Conservation (phyloP, 2,329 filamentous ascomycete genomes). For the Diaporthe capsici region DNA sequence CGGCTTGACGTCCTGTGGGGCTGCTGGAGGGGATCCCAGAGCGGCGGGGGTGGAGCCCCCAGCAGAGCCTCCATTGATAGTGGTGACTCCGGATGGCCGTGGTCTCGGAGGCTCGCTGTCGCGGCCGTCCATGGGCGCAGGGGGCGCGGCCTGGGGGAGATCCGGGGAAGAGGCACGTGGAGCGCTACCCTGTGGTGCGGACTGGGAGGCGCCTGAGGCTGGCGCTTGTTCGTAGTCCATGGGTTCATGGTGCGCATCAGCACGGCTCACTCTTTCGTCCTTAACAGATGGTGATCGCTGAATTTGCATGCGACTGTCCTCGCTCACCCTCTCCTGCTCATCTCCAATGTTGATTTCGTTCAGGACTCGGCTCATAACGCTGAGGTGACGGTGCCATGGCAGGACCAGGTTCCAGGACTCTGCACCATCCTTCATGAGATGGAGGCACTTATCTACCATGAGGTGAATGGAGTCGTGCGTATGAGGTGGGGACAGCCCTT, state of each 20-base stretch:
- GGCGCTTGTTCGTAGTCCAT: slow-evolving; percentile 70
- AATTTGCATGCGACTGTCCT: slow-evolving; percentile 51
- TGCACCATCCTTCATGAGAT: slow-evolving; percentile 70
- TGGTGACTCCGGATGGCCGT: slow-evolving; percentile 68
- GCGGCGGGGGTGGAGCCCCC: slow-evolving; percentile 63
- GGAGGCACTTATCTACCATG: slow-evolving; percentile 71
- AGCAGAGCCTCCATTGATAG: slow-evolving; percentile 70
- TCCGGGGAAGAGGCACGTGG: slow-evolving; percentile 47
- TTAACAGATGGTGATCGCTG: slow-evolving; percentile 60
- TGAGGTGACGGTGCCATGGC: slow-evolving; percentile 72
- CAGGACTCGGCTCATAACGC: slow-evolving; percentile 73
- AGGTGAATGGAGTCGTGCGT: slow-evolving; percentile 69
- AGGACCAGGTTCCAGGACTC: slow-evolving; percentile 72
- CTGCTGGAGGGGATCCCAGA: slow-evolving; percentile 55
- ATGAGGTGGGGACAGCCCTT: slow-evolving; percentile 69
- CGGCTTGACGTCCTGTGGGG: slow-evolving; percentile 40
- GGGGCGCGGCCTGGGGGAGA: slow-evolving; percentile 32
- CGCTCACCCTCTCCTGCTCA: slow-evolving; percentile 51
- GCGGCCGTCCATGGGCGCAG: slow-evolving; percentile 54
- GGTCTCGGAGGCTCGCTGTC: slow-evolving; percentile 67
- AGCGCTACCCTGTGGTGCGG: slow-evolving; percentile 25
- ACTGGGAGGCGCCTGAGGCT: slow-evolving; percentile 50
- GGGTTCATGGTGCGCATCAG: slow-evolving; percentile 67
- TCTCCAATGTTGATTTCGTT: slow-evolving; percentile 64
- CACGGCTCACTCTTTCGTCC: slow-evolving; percentile 69